phyloP scores from a whole-genome alignment of 257 asterid species.

The Solanum pinnatisectum region DNA sequence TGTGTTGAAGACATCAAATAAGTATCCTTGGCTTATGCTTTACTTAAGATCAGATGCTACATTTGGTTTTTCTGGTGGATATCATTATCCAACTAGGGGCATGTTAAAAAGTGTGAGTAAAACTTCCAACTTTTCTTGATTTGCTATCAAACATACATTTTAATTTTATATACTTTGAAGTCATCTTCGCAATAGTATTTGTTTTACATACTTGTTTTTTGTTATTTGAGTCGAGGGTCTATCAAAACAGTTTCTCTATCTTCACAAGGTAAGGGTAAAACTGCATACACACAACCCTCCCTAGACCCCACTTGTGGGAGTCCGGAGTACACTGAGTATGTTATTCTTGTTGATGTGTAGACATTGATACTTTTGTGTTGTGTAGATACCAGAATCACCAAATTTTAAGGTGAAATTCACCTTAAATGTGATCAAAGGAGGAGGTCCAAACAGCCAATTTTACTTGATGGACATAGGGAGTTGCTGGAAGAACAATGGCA shows the following conservation, averaged over 20 bases:
- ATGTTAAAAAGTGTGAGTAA: constrained; percentile 63
- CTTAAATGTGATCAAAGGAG: constrained; percentile 57
- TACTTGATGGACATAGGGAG: constrained; percentile 85
- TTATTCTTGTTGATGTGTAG: background rate
- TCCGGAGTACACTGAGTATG: background rate
- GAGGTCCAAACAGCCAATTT: constrained; percentile 70
- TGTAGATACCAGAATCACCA: constrained; percentile 80
- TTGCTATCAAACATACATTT: background rate
- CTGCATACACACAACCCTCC: accelerated
- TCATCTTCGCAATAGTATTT: too few relatives aligned
- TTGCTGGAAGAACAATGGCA: constrained; percentile 89
- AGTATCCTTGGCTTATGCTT: constrained; percentile 94
- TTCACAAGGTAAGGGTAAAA: background rate
- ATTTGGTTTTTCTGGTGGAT: constrained; percentile 71
- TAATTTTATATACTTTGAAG: background rate
- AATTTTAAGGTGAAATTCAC: constrained; percentile 65
- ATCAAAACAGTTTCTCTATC: background rate
- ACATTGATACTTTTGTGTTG: background rate
- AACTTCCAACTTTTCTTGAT: background rate
- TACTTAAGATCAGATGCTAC: constrained; percentile 77
- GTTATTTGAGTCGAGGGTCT: background rate
- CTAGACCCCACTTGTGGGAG: background rate
- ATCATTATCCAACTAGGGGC: constrained; percentile 75
- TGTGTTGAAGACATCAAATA: constrained; percentile 47
- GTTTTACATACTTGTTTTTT: too few relatives aligned